Percentiles rank a stretch among this genome's conserved stretches.
These are phyloP conservation scores for Blastomyces gilchristii DNA, from an alignment of 2,329 filamentous ascomycete species.

Conservation along the genomic window DNA sequence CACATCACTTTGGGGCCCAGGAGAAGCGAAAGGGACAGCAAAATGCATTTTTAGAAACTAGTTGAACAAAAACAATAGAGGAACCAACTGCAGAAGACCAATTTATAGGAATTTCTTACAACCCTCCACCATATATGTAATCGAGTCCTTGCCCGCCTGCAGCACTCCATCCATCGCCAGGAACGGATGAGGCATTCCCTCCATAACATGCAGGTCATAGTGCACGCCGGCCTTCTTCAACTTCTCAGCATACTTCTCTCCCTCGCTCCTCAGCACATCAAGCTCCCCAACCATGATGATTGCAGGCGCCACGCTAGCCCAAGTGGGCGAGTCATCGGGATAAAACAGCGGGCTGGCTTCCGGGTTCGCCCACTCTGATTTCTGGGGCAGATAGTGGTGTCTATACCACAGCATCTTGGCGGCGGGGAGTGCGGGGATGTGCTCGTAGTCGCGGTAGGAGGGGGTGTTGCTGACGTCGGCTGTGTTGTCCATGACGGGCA, in stretches of 20 bases:
- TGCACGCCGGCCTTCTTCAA: constrained; percentile 38
- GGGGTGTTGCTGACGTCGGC: constrained; percentile 36
- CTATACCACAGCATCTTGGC: constrained; percentile 53
- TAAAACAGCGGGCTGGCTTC: constrained; percentile 49
- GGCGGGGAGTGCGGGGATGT: constrained; percentile 44
- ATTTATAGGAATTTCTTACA: constrained; percentile 7
- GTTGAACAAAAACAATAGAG: neutral
- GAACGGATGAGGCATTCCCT: constrained; percentile 50
- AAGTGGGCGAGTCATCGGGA: constrained; percentile 31
- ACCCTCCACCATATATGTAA: constrained; percentile 27
- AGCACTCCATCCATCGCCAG: constrained; percentile 48
- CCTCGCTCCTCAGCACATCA: constrained; percentile 48
- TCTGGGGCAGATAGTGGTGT: constrained; percentile 45
- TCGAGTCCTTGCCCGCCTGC: constrained; percentile 42
- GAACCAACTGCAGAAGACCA: neutral
- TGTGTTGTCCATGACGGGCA: constrained; percentile 51
- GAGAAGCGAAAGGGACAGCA: neutral
- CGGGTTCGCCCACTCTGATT: constrained; percentile 37
- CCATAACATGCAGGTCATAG: constrained; percentile 43
- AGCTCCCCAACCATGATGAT: constrained; percentile 46
- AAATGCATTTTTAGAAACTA: too few relatives aligned
- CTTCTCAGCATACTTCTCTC: constrained; percentile 42
- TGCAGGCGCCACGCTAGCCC: constrained; percentile 42
- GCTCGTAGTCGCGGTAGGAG: constrained; percentile 44
- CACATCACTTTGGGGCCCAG: neutral